Conservation (phyloP, 495 filamentous ascomycete species). For the Hypoxylon rickii region DNA sequence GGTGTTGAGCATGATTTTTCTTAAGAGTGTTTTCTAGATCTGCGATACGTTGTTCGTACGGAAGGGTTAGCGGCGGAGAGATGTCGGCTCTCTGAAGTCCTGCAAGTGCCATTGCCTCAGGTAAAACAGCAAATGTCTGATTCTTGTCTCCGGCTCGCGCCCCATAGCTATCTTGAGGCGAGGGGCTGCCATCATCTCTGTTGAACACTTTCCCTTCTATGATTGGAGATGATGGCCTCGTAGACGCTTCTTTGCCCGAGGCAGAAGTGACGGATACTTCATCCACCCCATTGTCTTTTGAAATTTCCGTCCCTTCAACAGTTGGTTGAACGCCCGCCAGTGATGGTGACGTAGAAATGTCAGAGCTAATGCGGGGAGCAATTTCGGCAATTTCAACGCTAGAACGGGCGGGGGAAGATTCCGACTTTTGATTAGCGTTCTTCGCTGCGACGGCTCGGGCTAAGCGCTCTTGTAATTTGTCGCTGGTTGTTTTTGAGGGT, state of each 20-base stretch:
- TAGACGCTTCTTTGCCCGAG: not conserved
- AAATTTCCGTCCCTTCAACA: not conserved
- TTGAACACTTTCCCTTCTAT: not conserved
- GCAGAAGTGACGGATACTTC: not conserved
- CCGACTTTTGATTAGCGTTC: constrained; percentile 32
- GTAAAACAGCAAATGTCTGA: not conserved
- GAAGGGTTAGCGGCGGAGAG: constrained; percentile 1
- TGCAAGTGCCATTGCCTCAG: constrained; percentile 1
- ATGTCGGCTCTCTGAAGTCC: not conserved
- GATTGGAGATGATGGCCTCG: constrained; percentile 4
- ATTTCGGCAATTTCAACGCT: constrained; percentile 29
- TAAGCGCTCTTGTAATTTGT: constrained; percentile 83
- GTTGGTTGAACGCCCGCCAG: not conserved
- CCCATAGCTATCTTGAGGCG: constrained; percentile 6
- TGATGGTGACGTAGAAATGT: constrained; percentile 5
- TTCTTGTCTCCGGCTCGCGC: not conserved
- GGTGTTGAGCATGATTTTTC: constrained; percentile 64
- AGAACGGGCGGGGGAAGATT: constrained; percentile 23
- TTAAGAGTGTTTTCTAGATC: constrained; percentile 63
- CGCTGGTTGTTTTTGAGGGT: constrained; percentile 62
- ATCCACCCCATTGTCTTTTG: not conserved
- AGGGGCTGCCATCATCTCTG: not conserved
- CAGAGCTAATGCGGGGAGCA: constrained; percentile 33
- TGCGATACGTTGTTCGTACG: constrained; percentile 47
- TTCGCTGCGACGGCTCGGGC: constrained; percentile 64